Base-by-base conservation (phyloP, 2,329 filamentous ascomycete species). In the Chrysoporthe austroafricana region DNA sequence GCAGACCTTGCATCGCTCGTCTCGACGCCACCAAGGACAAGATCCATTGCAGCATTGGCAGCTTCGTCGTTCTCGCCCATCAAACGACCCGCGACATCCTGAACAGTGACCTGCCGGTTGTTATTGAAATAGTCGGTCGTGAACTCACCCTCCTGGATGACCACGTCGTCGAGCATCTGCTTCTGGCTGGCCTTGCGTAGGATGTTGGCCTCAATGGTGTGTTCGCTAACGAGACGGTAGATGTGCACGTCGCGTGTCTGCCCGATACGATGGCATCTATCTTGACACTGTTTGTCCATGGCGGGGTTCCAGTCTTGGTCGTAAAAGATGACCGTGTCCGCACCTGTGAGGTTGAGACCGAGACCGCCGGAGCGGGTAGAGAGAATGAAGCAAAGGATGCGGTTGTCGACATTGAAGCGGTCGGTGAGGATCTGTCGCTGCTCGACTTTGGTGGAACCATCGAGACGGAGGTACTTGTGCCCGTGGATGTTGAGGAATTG, bases 221-320 rank as follows among this genome's bases (percentile, higher is more conserved):
- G 91, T 75, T 97, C 91, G 13, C 93, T 96, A 9, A 97, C 90
- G 26, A 98, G 89, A 1, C 95, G 93, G 81, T 98, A 99, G 68
- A 99, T 98, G 78, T 98, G 95, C 43, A 99, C 96, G 77, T 99
- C 96, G 42, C 96, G 90, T 0, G 96, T 98, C 79, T 99, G 96
- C 1, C 96, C 96, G 72, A 99, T 99, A 72, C 96, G 93, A 80
- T 99, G 96, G 74, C 93, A 96, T 74, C 96, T 89, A 77, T 99
- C 96, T 80, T 99, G 96, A 75, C 96, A 99, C 79, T 99, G 96
- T 79, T 97, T 97, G 82, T 99, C 96, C 96, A 99, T 99, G 63
- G 96, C 96, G 0, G 96, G 96, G 74, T 99, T 99, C 96, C 96
- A 99, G 77, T 99, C 96, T 69, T 98, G 90, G 75, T 99, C 96